phyloP scores from a whole-genome alignment of 805 yeast genomes.

The Lachancea sp. region DNA sequence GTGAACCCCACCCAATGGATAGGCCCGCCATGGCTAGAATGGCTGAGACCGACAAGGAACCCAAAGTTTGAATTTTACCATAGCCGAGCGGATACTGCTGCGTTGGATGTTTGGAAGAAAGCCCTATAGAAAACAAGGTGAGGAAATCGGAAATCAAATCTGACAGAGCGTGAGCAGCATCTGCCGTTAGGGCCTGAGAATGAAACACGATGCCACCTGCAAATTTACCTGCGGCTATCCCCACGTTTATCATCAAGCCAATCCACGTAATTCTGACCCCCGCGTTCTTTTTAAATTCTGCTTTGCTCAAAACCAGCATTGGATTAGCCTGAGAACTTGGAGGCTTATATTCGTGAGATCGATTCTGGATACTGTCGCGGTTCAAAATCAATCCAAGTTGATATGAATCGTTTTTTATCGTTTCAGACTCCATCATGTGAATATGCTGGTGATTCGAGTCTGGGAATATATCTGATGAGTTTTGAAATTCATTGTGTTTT shows the following conservation, averaged over 20 bases:
- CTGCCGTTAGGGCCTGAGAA: slow-evolving; percentile 91
- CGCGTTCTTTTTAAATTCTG: slow-evolving; percentile 53
- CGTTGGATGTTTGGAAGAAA: slow-evolving; percentile 56
- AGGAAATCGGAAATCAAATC: slow-evolving; percentile 86
- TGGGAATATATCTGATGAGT: slow-evolving; percentile 15
- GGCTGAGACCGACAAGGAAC: slow-evolving; percentile 81
- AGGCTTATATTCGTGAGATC: not conserved
- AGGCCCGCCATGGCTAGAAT: slow-evolving; percentile 81
- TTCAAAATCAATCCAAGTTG: slow-evolving; percentile 33
- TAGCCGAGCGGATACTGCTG: slow-evolving; percentile 72
- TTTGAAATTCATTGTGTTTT: slow-evolving; percentile 16
- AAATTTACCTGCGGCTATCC: slow-evolving; percentile 82
- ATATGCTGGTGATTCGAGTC: slow-evolving; percentile 31
- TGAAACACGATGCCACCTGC: slow-evolving; percentile 88
- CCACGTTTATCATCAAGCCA: slow-evolving; percentile 76
- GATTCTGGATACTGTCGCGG: slow-evolving; percentile 15
- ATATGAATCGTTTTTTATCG: slow-evolving; percentile 37
- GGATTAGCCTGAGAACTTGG: slow-evolving; percentile 17
- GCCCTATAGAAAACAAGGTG: slow-evolving; percentile 82
- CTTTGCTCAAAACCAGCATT: slow-evolving; percentile 36
- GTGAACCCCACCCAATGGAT: slow-evolving; percentile 82
- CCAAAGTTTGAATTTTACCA: slow-evolving; percentile 90
- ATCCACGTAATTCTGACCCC: slow-evolving; percentile 92
- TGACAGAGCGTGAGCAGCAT: slow-evolving; percentile 87
- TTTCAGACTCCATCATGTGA: slow-evolving; percentile 39